Conservation (phyloP, 352 stramenopile genomes). For the Globisporangium parvum region DNA sequence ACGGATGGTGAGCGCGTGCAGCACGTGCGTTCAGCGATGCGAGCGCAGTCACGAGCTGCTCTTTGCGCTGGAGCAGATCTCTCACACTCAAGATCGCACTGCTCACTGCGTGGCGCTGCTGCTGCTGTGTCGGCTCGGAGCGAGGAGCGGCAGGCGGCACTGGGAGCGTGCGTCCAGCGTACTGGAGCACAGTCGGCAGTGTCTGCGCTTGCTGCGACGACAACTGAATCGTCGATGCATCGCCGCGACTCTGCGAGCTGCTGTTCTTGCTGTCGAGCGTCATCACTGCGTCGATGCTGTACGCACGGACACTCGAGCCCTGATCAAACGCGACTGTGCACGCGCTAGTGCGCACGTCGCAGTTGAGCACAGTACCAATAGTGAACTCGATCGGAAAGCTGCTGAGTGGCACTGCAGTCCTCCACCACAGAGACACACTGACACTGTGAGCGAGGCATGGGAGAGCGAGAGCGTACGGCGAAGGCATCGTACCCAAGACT, state of each 20-base stretch:
- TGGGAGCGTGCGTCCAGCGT: neutral
- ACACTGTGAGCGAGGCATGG: constrained; percentile 1
- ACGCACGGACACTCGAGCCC: constrained; percentile 20
- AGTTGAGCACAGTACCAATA: constrained; percentile 25
- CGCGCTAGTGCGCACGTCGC: constrained; percentile 17
- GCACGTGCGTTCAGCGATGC: constrained; percentile 38
- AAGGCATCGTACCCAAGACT: constrained; percentile 23
- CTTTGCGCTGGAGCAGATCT: constrained; percentile 66
- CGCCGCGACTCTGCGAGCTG: constrained; percentile 4
- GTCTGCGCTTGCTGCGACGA: constrained; percentile 1
- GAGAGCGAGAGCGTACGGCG: neutral
- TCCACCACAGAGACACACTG: neutral
- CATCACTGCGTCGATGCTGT: constrained; percentile 52
- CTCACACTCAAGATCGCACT: constrained; percentile 40
- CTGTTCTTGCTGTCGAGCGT: constrained; percentile 21
- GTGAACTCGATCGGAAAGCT: constrained; percentile 27
- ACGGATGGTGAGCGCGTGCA: neutral
- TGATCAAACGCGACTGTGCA: constrained; percentile 26
- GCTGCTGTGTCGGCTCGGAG: neutral
- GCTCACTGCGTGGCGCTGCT: constrained; percentile 32
- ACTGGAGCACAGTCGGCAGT: neutral
- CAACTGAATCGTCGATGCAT: neutral
- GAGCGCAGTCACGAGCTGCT: constrained; percentile 47
- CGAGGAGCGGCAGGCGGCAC: neutral
- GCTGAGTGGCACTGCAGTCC: constrained; percentile 27